Evolutionary conservation across 108 stramenopile species (phyloP), one percentile per base, ranked within the genome.

Genomic region (Conticribra guillardii): DNA sequence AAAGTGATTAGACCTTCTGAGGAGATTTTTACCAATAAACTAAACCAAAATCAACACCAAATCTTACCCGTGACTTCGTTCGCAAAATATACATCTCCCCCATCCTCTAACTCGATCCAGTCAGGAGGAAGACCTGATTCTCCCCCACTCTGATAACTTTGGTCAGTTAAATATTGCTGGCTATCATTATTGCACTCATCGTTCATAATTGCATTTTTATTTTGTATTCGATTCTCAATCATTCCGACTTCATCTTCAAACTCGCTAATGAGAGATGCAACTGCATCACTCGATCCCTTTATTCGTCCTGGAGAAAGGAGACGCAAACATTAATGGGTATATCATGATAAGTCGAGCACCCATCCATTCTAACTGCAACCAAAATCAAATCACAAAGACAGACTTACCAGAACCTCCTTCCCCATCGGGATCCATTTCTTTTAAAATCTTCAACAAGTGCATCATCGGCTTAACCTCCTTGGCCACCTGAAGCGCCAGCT

Each of bases 41-140:
- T n/a, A n/a, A n/a, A n/a, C n/a, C n/a, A n/a, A n/a, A n/a, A n/a
- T n/a, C n/a, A n/a, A n/a, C n/a, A n/a, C n/a, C n/a, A n/a, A n/a
- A n/a, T 70, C 48, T 82, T 66, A n/a, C 66, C 60, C 0, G 76
- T 77, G 19, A 60, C 49, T 19, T 68, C 74, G 53, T 89, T 87
- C 28, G 50, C 84, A 51, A 76, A 89, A 56, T 89, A 89, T 4
- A 58, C 41, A 51, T 81, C 49, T 0, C 86, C 86, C 0, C 65
- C 72, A 23, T 54, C 83, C 5, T 63, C 22, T 30, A 66, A 33
- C 23, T 74, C 71, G n/a, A 82, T 58, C 88, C 88, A 89, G 26
- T 80, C 85, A 7, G 23, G 9, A 1, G 71, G 80, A 11, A 86
- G 58, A 16, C 19, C 28, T 5, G 37, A 34, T 58, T 41, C 27